Evolutionary conservation across 2,329 filamentous ascomycete genomes (phyloP).

Genomic region (Phaeosphaeriaceae sp.): DNA sequence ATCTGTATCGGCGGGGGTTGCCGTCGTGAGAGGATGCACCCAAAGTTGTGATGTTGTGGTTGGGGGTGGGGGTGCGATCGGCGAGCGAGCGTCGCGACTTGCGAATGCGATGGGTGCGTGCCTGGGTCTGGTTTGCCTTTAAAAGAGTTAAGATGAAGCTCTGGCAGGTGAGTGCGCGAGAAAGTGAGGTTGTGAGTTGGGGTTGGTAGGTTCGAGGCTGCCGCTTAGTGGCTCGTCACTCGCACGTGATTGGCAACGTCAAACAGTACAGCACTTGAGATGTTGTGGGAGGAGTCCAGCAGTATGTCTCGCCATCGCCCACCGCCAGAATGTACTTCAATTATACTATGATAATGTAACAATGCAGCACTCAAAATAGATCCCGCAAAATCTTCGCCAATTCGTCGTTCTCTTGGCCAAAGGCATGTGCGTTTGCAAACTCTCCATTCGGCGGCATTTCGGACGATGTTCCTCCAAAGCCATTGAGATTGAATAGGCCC

Average conservation of each 20-base stretch:
- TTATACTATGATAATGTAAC: conserved; percentile 1
- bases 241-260: conserved; percentile 21
- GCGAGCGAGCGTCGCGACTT: conserved; percentile 15
- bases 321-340: not conserved
- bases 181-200: conserved; percentile 14
- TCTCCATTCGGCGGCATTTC: conserved; percentile 47
- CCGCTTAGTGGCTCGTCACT: conserved; percentile 20
- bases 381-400: conserved; percentile 66
- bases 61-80: conserved; percentile 20
- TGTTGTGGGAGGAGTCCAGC: not conserved
- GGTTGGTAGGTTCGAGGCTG: conserved; percentile 19
- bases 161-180: conserved; percentile 8
- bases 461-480: conserved; percentile 39
- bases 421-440: conserved; percentile 46
- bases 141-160: not conserved
- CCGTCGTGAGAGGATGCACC: conserved; percentile 10
- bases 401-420: conserved; percentile 67
- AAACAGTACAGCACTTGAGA: not conserved
- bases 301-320: not conserved
- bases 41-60: conserved; percentile 17
- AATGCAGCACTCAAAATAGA: conserved; percentile 56
- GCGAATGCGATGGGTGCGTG: conserved; percentile 1
- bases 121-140: not conserved
- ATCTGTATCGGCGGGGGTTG: conserved; percentile 16
- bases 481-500: conserved; percentile 47